These are phyloP conservation scores for Pogostemon cablin DNA, from an alignment of 257 asterid genomes.

Conservation along the genomic window DNA sequence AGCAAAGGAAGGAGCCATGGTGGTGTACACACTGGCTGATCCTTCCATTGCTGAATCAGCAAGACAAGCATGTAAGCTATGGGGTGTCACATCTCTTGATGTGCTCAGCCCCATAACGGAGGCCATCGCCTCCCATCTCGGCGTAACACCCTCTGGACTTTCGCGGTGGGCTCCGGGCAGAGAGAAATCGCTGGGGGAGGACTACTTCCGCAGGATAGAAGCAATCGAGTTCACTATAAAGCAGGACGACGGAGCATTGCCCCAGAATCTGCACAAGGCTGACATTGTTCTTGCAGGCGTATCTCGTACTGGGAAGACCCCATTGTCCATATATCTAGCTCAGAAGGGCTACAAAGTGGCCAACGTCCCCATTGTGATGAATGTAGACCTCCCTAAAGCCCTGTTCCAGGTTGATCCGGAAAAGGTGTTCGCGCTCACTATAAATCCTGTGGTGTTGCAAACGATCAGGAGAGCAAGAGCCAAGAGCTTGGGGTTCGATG, in stretches of 20 bases:
- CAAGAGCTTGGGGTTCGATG: slow-evolving; percentile 70
- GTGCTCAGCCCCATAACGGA: slow-evolving; percentile 85
- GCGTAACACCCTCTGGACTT: slow-evolving; percentile 90
- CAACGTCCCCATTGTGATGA: slow-evolving; percentile 87
- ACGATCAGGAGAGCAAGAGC: slow-evolving; percentile 86
- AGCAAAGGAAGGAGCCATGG: slow-evolving; percentile 84
- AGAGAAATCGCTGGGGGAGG: slow-evolving; percentile 61
- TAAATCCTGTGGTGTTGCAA: slow-evolving; percentile 73
- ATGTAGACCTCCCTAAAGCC: slow-evolving; percentile 59
- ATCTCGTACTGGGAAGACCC: slow-evolving; percentile 94
- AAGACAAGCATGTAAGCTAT: slow-evolving; percentile 74
- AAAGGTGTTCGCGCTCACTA: slow-evolving; percentile 87
- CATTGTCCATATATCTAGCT: slow-evolving; percentile 79
- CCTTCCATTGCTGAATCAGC: slow-evolving; percentile 87
- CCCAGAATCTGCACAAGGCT: slow-evolving; percentile 68
- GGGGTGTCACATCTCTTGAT: slow-evolving; percentile 84
- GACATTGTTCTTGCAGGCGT: slow-evolving; percentile 87
- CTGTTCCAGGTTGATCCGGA: slow-evolving; percentile 82
- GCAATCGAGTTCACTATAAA: slow-evolving; percentile 94
- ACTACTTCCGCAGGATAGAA: slow-evolving; percentile 80
- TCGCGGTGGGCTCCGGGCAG: slow-evolving; percentile 92
- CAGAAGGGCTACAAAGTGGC: slow-evolving; percentile 99
- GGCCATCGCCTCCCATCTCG: slow-evolving; percentile 78
- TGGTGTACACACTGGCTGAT: slow-evolving; percentile 83
- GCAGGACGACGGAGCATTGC: slow-evolving; percentile 96